Base-by-base conservation (phyloP, 495 filamentous ascomycete genomes). In the Penicillium herquei region DNA sequence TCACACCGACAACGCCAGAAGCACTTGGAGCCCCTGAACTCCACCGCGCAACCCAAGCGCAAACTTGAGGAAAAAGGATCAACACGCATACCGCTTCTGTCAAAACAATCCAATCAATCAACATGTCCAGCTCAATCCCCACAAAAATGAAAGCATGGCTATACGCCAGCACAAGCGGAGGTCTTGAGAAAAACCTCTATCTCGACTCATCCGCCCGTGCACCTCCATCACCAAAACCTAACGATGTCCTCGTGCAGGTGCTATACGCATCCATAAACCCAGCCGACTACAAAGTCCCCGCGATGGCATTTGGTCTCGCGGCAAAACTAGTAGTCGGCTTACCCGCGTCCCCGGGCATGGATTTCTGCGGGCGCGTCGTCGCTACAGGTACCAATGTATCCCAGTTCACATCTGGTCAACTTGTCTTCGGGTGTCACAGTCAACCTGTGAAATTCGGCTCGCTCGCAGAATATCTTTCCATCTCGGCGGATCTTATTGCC, bases 211-310 rank as follows among this genome's bases (percentile, higher is more conserved):
- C 68, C 12, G 75, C 77, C 31, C 58, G 81, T 26, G 75, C 81
- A 4, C 70, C 78, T 1, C 65, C 66, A 1, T 49, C 62, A 10
- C 63, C 72, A 3, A 65, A 57, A 35, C 57, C 69, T 13, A 65
- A 78, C 54, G 68, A 83, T 54, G 52, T 84, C 31, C 80, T 90
- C 21, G 69, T 90, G 42, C 69, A 80, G 46, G 81, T 89, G 7
- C 61, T 82, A 48, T 66, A 75, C 47, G 71, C 73, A 10, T 66
- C 79, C 13, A 67, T 90, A 47, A 91, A 91, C 69, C 87, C 88
- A 2, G 81, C 82, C 31, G 88, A 91, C 77, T 84, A 84, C 81
- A 90, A 90, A 66, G 56, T 82, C 14, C 77, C 83, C 14, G 84
- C 88, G 56, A 54, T 85, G 44, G 21, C 31, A 3, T 32, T 46